phyloP scores from a whole-genome alignment of 345 rosid species.

The Pelargonium nanum region DNA sequence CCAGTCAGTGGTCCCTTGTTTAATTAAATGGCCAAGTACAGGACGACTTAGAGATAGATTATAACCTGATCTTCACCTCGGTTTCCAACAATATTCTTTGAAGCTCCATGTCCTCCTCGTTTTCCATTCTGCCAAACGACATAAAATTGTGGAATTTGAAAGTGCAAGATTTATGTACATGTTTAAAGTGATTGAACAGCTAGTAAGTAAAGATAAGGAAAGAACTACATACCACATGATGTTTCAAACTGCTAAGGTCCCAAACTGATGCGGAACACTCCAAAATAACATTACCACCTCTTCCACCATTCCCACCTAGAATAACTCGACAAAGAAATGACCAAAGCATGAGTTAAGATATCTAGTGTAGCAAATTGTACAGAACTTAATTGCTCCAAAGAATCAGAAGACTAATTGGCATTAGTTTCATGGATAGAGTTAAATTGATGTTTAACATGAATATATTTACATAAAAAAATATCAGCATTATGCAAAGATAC shows the following conservation, averaged over 20 bases:
- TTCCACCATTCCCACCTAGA: slow-evolving; percentile 93
- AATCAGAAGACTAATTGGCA: neutral
- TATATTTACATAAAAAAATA: no score
- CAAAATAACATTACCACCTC: slow-evolving; percentile 88
- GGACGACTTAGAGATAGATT: neutral
- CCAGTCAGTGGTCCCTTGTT: neutral
- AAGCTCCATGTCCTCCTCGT: slow-evolving; percentile 70
- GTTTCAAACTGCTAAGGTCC: slow-evolving; percentile 85
- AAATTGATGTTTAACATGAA: no score
- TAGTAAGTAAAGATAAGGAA: neutral
- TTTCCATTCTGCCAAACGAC: slow-evolving; percentile 47
- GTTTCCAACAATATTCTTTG: slow-evolving; percentile 82
- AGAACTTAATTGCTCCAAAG: neutral
- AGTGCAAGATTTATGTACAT: neutral
- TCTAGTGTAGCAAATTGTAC: no score
- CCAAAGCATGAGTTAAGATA: neutral
- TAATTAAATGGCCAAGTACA: slow-evolving; percentile 4
- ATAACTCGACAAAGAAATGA: slow-evolving; percentile 10
- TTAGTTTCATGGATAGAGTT: neutral
- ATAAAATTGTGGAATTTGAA: neutral
- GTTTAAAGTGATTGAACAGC: neutral
- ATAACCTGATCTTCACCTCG: slow-evolving; percentile 81
- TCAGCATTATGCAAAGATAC: neutral
- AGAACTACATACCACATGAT: slow-evolving; percentile 57
- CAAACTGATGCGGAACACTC: slow-evolving; percentile 75